A percentile compares a stretch with the other conserved stretches of the same genome.
Evolutionary conservation across 2,329 filamentous ascomycete genomes (phyloP).

Genomic region (Colletotrichum liaoningense): DNA sequence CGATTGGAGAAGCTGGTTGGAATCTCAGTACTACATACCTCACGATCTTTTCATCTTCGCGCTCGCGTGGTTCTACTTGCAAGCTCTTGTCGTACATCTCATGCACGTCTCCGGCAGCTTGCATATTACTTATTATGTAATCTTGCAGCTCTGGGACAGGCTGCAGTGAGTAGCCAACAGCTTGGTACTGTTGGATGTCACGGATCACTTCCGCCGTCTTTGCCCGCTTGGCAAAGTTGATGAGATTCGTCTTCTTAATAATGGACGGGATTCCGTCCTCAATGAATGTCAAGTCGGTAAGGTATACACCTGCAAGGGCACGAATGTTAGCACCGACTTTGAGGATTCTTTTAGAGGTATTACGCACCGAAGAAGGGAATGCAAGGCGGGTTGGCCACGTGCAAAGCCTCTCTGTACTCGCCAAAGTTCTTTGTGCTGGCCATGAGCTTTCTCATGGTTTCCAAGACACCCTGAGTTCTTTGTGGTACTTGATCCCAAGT

Average conservation of each 20-base stretch:
- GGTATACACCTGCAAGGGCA: constrained; percentile 79
- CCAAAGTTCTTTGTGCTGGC: constrained; percentile 98
- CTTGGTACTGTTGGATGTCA: constrained; percentile 98
- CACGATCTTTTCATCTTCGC: constrained; percentile 99
- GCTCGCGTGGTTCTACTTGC: constrained; percentile 90
- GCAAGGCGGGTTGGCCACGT: constrained; percentile 93
- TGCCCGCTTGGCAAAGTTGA: constrained; percentile 98
- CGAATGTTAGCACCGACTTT: background rate
- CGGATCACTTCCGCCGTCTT: constrained; percentile 99
- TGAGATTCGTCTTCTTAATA: constrained; percentile 94
- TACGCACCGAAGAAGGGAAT: constrained; percentile 94
- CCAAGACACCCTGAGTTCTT: constrained; percentile 81
- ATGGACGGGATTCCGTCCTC: constrained; percentile 97
- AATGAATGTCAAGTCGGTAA: constrained; percentile 98
- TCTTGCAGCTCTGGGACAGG: constrained; percentile 93
- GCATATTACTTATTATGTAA: constrained; percentile 97
- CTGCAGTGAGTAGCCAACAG: constrained; percentile 93
- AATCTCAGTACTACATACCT: constrained; percentile 72
- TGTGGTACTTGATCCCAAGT: constrained; percentile 96
- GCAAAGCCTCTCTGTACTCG: constrained; percentile 93
- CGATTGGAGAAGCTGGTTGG: constrained; percentile 39
- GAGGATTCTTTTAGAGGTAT: background rate
- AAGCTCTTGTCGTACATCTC: constrained; percentile 99
- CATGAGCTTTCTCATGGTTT: constrained; percentile 95
- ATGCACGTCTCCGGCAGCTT: constrained; percentile 93